Evolutionary conservation across 352 stramenopile genomes (phyloP), one percentile per base, ranked within the genome.

Genomic region (Pythium phragmitis): DNA sequence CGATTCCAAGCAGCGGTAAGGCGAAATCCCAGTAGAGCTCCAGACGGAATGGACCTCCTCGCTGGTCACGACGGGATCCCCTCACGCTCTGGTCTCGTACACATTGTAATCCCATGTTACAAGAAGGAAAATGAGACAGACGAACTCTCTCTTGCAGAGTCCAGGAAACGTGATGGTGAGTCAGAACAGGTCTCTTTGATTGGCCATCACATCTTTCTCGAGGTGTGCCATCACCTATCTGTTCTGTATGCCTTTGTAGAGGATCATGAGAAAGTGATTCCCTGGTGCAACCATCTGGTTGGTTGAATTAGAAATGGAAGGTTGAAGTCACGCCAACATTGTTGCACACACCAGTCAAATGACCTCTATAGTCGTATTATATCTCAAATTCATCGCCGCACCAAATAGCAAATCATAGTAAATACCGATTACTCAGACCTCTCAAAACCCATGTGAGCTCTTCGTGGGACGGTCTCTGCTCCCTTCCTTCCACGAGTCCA

Each of bases 1-100:
- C 61, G 91, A 97, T 71, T 93, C 84, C 26, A 96, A 96, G 68
- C 85, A 92, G 60, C 59, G 77, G 63, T 90, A 84, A 30, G 26
- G 26, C 26, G 26, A 30, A 30, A 30, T 30, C 26, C 26, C 1
- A 21, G 4, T 30, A 42, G 26, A 14, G 37, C 14, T 42, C 37
- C 37, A 30, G 4, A 30, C 26, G 1, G 37, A 12, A 12, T 42
- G 14, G 14, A 42, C 37, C 37, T 42, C 37, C 37, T 42, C 37
- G 37, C 26, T 30, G 26, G 26, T 42, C 3, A 42, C 9, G 45
- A 59, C 14, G 34, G 19, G 7, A 42, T 42, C 37, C 9, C 26
- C 26, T 30, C 3, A 30, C 26, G 26, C 1, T 21, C 26, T 5
- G 26, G 26, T 5, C 26, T 30, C 26, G 26, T 30, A 30, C 26